These are phyloP conservation scores for Peterozyma toletana DNA, from an alignment of 805 yeast species.

Conservation along the genomic window DNA sequence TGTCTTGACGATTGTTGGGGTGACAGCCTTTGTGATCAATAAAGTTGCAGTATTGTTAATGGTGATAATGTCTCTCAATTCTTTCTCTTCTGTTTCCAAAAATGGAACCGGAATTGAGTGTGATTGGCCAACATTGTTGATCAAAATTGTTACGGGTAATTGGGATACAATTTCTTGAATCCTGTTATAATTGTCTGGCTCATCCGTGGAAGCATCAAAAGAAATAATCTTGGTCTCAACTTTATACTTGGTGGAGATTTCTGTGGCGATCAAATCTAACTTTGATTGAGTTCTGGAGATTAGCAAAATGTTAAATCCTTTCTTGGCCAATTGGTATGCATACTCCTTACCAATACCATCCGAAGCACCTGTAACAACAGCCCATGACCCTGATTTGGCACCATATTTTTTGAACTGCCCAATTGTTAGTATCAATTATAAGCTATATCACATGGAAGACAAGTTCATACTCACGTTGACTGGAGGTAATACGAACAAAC, in stretches of 20 bases:
- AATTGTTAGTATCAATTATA: not conserved
- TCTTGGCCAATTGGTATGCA: conserved; percentile 75
- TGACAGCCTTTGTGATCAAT: conserved; percentile 70
- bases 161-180: conserved; percentile 39
- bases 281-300: conserved; percentile 81
- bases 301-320: conserved; percentile 77
- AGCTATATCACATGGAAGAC: not conserved
- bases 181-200: conserved; percentile 44
- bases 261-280: conserved; percentile 57
- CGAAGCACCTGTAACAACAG: conserved; percentile 95
- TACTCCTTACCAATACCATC: conserved; percentile 97
- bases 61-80: conserved; percentile 72
- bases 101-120: conserved; percentile 96
- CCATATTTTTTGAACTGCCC: conserved; percentile 57
- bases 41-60: conserved; percentile 83
- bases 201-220: conserved; percentile 70
- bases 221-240: conserved; percentile 65
- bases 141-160: conserved; percentile 63
- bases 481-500: conserved; percentile 58
- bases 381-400: conserved; percentile 72
- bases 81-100: conserved; percentile 66
- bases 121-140: conserved; percentile 93
- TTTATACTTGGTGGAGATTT: conserved; percentile 49
- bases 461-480: conserved; percentile 23
- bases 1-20: conserved; percentile 60